These are phyloP conservation scores for Rosa rugosa DNA, from an alignment of 306 rosid species.

Conservation along the genomic window DNA sequence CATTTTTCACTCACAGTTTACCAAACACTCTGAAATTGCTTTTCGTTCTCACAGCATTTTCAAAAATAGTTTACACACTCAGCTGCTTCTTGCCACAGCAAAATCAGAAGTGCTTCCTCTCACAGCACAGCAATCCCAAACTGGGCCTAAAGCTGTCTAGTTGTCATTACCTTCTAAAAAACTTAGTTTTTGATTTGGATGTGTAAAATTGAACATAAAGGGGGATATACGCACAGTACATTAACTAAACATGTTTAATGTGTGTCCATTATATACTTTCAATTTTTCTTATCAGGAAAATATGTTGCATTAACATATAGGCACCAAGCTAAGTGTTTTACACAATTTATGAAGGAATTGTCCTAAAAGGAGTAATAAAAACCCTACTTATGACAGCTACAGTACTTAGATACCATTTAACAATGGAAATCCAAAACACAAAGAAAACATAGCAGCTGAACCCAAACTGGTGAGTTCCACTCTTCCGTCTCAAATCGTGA, in stretches of 20 bases:
- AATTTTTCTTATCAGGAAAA: no score
- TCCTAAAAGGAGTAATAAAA: neutral
- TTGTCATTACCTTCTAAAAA: slow-evolving; percentile 9
- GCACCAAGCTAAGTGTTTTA: neutral
- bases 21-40: no score
- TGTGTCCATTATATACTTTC: neutral
- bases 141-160: neutral
- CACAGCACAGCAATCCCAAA: no score
- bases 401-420: neutral
- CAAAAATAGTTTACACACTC: no score
- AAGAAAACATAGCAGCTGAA: neutral
- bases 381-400: neutral
- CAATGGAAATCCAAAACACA: neutral
- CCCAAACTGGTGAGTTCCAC: neutral
- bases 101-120: no score
- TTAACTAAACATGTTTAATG: neutral
- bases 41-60: no score
- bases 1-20: no score
- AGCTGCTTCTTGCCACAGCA: no score
- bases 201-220: slow-evolving; percentile 21
- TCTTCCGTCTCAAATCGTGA: no score
- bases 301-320: neutral
- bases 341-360: neutral
- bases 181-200: slow-evolving; percentile 17
- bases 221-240: neutral